phyloP scores from a whole-genome alignment of 805 yeast genomes.

The Monosporozyma aerobia region DNA sequence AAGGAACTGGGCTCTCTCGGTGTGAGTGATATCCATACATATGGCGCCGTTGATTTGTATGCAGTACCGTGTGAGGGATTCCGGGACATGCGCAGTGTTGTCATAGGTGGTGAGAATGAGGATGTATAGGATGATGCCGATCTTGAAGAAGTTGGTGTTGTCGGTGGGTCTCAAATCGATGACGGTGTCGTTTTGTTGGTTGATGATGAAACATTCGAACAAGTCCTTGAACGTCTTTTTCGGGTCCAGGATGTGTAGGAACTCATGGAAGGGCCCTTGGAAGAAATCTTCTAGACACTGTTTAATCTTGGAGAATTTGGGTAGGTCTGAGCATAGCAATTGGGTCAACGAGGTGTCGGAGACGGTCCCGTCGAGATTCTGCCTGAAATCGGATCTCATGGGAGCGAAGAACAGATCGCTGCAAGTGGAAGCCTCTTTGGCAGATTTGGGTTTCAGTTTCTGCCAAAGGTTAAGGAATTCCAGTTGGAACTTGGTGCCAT shows the following conservation, averaged over 20 bases:
- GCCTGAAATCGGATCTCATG: neutral
- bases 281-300: constrained; percentile 10
- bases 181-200: constrained; percentile 1
- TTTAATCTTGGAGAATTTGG: constrained; percentile 8
- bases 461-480: constrained; percentile 19
- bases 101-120: constrained; percentile 11
- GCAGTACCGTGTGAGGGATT: constrained; percentile 11
- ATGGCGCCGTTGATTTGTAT: constrained; percentile 14
- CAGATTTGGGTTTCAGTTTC: constrained; percentile 15
- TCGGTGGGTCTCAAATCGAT: constrained; percentile 4
- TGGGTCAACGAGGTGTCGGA: neutral
- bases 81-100: constrained; percentile 10
- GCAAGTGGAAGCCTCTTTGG: neutral
- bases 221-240: constrained; percentile 13
- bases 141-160: constrained; percentile 17
- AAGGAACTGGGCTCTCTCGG: constrained; percentile 26
- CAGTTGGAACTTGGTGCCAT: constrained; percentile 12
- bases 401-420: neutral
- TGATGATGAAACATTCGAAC: constrained; percentile 4
- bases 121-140: constrained; percentile 19
- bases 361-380: neutral
- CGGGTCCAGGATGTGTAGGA: constrained; percentile 13
- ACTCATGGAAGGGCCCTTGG: constrained; percentile 10
- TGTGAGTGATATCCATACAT: constrained; percentile 16
- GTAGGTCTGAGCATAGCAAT: constrained; percentile 7